A percentile compares a stretch with the other conserved stretches of the same genome.
These are phyloP conservation scores for Monosporascus sp. DNA, from an alignment of 2,329 filamentous ascomycete genomes.

Conservation along the genomic window DNA sequence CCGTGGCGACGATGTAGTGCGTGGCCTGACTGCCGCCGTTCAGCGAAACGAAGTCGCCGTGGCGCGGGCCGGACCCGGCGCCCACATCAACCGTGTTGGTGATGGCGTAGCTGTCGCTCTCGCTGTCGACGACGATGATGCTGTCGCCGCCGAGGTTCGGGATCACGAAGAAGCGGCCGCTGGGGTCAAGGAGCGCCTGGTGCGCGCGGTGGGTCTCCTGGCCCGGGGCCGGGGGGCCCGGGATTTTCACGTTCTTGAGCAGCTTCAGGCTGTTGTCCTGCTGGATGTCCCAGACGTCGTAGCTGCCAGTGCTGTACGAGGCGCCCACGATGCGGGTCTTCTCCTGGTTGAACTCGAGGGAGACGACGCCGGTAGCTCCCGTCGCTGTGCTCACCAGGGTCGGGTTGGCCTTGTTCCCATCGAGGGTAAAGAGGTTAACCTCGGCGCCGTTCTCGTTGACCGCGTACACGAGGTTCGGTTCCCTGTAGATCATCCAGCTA, in stretches of 20 bases:
- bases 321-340: constrained; percentile 39
- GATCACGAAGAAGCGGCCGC: constrained; percentile 42
- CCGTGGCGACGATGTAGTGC: constrained; percentile 43
- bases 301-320: constrained; percentile 33
- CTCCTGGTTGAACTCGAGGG: constrained; percentile 40
- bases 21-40: constrained; percentile 24
- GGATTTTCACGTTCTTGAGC: constrained; percentile 32
- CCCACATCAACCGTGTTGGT: constrained; percentile 28
- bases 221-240: constrained; percentile 18
- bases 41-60: constrained; percentile 41
- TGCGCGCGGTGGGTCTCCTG: constrained; percentile 35
- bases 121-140: constrained; percentile 40
- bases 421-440: constrained; percentile 35
- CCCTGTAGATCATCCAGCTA: constrained; percentile 41
- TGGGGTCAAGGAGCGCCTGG: constrained; percentile 42
- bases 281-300: constrained; percentile 42
- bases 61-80: constrained; percentile 42
- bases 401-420: constrained; percentile 26
- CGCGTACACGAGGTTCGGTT: constrained; percentile 37
- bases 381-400: constrained; percentile 21
- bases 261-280: constrained; percentile 30
- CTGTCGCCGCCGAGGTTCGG: constrained; percentile 45
- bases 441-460: constrained; percentile 40
- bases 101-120: constrained; percentile 34
- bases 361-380: constrained; percentile 39